phyloP scores from a whole-genome alignment of 2,329 filamentous ascomycete species.

The Trichoderma koningii region DNA sequence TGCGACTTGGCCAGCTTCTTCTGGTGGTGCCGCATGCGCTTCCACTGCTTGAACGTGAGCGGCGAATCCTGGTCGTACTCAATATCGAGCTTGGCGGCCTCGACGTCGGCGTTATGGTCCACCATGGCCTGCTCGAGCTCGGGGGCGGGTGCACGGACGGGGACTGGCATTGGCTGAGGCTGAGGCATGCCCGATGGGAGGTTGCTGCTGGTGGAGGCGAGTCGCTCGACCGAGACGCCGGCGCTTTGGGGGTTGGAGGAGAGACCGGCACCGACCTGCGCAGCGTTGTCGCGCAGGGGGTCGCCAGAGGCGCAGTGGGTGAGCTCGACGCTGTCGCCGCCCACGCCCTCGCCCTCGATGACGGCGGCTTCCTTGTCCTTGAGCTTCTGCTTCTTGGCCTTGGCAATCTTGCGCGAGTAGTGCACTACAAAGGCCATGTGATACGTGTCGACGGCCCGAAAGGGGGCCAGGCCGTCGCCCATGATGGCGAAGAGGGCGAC shows the following conservation, averaged over 20 bases:
- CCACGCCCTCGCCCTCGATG: neutral
- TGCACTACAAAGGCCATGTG: conserved; percentile 82
- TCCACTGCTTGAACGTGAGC: conserved; percentile 65
- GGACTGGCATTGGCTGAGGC: neutral
- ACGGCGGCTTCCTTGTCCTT: conserved; percentile 39
- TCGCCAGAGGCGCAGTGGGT: conserved; percentile 15
- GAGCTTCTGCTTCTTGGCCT: conserved; percentile 45
- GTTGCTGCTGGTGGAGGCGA: conserved; percentile 17
- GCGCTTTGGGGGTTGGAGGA: neutral
- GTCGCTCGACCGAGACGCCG: conserved; percentile 17
- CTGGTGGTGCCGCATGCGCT: conserved; percentile 73
- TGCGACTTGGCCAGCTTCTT: conserved; percentile 79
- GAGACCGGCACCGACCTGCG: conserved; percentile 2
- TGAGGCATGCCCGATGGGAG: neutral
- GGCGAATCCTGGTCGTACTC: conserved; percentile 59
- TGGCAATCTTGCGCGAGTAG: conserved; percentile 51
- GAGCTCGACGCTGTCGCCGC: conserved; percentile 28
- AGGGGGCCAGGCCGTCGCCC: conserved; percentile 71
- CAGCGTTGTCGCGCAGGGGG: neutral
- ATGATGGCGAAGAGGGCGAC: conserved; percentile 72
- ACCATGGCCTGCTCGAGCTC: conserved; percentile 7
- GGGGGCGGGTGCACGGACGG: neutral
- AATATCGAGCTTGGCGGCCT: conserved; percentile 42
- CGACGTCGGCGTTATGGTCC: conserved; percentile 40
- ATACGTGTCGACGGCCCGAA: conserved; percentile 79